phyloP scores from a whole-genome alignment of 192 early-diverging fungal species.

The Entophlyctis luteolus region DNA sequence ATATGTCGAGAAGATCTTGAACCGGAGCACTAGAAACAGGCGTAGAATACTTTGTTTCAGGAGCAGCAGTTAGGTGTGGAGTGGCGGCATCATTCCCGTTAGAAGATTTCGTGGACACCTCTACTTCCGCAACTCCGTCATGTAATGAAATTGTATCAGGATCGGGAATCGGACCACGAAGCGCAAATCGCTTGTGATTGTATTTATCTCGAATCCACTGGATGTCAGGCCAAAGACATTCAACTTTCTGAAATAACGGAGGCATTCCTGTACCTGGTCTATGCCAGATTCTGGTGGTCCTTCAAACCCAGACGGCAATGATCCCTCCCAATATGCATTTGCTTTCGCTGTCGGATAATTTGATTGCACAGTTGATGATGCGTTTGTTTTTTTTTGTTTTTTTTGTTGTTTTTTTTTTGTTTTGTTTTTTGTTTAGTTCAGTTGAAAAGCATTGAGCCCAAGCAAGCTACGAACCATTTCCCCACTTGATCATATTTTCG shows the following conservation, averaged over 20 bases:
- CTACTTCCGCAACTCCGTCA: slow-evolving; percentile 27
- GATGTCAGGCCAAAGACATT: slow-evolving; percentile 52
- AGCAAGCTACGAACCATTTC: slow-evolving; percentile 50
- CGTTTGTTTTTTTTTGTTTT: no score
- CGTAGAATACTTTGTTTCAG: no score
- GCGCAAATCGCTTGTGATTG: slow-evolving; percentile 70
- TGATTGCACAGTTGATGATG: neutral
- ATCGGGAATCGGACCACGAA: slow-evolving; percentile 70
- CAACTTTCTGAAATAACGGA: neutral
- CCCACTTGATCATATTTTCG: slow-evolving; percentile 73
- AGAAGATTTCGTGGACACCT: neutral
- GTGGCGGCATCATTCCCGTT: neutral
- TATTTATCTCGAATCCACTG: slow-evolving; percentile 76
- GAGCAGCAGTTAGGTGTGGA: slow-evolving; percentile 10
- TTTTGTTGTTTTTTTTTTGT: neutral
- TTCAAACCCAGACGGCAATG: slow-evolving; percentile 44
- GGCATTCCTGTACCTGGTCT: slow-evolving; percentile 1
- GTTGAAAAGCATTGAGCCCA: neutral
- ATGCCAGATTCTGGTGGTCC: slow-evolving; percentile 52
- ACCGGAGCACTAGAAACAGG: no score
- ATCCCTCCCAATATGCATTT: slow-evolving; percentile 52
- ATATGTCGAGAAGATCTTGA: no score
- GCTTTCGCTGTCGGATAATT: slow-evolving; percentile 7
- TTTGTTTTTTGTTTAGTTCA: neutral
- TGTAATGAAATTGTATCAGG: slow-evolving; percentile 52